Conservation (phyloP, 179 eudicot species). For the Actinidia arguta region DNA sequence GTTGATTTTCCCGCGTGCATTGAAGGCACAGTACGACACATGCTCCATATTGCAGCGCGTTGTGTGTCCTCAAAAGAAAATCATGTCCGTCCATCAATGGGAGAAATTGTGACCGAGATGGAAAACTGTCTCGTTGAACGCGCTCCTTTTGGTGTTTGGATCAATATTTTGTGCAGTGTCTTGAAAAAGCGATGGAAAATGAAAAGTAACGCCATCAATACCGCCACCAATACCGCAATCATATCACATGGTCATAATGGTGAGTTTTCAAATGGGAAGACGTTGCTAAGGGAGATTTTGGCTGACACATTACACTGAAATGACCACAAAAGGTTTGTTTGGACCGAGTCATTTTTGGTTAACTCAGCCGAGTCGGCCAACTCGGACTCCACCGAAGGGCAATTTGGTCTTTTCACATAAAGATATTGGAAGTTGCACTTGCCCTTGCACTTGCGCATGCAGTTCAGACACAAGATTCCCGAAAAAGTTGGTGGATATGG, state of each 20-base stretch:
- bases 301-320: slow-evolving; percentile 30
- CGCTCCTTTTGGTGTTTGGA: slow-evolving; percentile 33
- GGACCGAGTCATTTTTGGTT: neutral
- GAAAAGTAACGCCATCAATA: neutral
- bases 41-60: slow-evolving; percentile 49
- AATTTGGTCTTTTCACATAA: neutral
- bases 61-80: slow-evolving; percentile 48
- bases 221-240: neutral
- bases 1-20: slow-evolving; percentile 32
- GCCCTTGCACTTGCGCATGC: slow-evolving; percentile 5
- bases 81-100: slow-evolving; percentile 60
- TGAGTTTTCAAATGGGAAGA: slow-evolving; percentile 32
- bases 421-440: neutral
- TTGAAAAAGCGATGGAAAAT: slow-evolving; percentile 21
- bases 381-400: neutral
- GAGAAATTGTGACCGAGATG: slow-evolving; percentile 44
- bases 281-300: slow-evolving; percentile 51
- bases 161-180: slow-evolving; percentile 12
- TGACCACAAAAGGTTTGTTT: neutral
- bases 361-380: neutral
- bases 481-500: slow-evolving; percentile 24
- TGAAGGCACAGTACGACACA: slow-evolving; percentile 28
- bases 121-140: slow-evolving; percentile 34
- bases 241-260: slow-evolving; percentile 19
- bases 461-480: slow-evolving; percentile 38